Base-by-base conservation (phyloP, 2,329 filamentous ascomycete species). In the Nemania diffusa region DNA sequence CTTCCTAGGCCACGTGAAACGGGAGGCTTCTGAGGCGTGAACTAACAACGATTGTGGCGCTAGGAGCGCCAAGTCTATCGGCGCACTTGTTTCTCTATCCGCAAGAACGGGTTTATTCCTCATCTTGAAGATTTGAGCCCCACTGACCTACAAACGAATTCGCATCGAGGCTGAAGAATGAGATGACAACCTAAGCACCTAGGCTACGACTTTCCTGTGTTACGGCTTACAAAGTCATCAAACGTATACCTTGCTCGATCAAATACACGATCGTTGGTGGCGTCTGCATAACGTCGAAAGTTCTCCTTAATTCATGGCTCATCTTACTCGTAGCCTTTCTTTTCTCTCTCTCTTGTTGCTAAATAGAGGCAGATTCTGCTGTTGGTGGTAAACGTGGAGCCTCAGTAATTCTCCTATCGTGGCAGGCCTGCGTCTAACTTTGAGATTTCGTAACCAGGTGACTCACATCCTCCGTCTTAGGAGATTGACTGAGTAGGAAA, bases 1-100 rank as follows among this genome's bases (percentile, higher is more conserved):
- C 22, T 11, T 51, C 34, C 9, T 46, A 32, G 15, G 44, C 42
- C 50, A 52, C 13, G 46, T 46, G 37, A 67, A 56, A 59, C 29
- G n/a, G n/a, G 52, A 52, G 48, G 24, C 17, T 42, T 48, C 32
- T 55, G 46, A 37, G 42, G 60, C 48, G 55, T 17, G 29, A 56
- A 46, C 60, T 55, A 67, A 67, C 59, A 51, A 62, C 24, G 2
- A 42, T 7, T 37, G 29, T 32, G 34, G n/a, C n/a, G 22, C n/a
- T 27, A n/a, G n/a, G n/a, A 32, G 50, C 37, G 24, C 55, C 48
- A 9, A 50, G 50, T 20, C 20, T n/a, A 52, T 61, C 27, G 17
- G n/a, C 20, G 48, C 20, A 22, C 52, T 26, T 26, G 20, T 37
- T 2, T 62, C 27, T 51, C 34, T 26, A 40, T 40, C 24, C 20